Evolutionary conservation across 2,329 filamentous ascomycete species (phyloP), one percentile per base, ranked within the genome.

Genomic region (Talaromyces sp.): DNA sequence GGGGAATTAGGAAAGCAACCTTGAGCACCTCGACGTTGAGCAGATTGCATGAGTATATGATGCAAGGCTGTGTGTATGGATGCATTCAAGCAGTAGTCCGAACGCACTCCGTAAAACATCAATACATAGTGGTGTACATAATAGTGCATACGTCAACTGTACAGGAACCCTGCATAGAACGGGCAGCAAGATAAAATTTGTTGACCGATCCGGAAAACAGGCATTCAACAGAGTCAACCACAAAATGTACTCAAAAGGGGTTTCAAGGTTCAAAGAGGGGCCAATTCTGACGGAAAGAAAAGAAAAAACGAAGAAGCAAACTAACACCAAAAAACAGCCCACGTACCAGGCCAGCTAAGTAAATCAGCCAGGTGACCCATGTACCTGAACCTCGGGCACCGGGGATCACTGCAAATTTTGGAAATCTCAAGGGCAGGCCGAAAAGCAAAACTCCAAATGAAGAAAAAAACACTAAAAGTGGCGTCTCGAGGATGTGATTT

Each of bases 301-400:
- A 19, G 49, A 54, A 35, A 35, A 33, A 27, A 54, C 31, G 37
- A 54, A 54, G 50, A 13, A 35, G n/a, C 10, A 10, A 35, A 56
- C 8, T 3, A 35, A 17, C 19, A 9, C 17, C 17, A 22, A 4
- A 33, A 56, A 56, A 25, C 31, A 54, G 50, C 3, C 27, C 27
- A 54, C 31, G 50, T 22, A 19, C 50, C 15, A 37, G 31, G 11
- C 50, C 50, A 37, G n/a, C 31, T 25, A 37, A n/a, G 6, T 15
- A 8, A 35, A 2, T 33, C 22, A 35, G 33, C 52, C n/a, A 37
- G 52, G 31, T 25, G 68, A 73, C 69, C 74, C 71, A 72, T 69
- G 67, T 70, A 70, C 73, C 72, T 73, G 67, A 72, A 66, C 69
- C 68, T 70, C 70, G 72, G 73, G 71, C 73, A 70, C 71, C 74